Evolutionary conservation across 208 protist genomes (phyloP).

Genomic region (Balamuthia mandrillaris): DNA sequence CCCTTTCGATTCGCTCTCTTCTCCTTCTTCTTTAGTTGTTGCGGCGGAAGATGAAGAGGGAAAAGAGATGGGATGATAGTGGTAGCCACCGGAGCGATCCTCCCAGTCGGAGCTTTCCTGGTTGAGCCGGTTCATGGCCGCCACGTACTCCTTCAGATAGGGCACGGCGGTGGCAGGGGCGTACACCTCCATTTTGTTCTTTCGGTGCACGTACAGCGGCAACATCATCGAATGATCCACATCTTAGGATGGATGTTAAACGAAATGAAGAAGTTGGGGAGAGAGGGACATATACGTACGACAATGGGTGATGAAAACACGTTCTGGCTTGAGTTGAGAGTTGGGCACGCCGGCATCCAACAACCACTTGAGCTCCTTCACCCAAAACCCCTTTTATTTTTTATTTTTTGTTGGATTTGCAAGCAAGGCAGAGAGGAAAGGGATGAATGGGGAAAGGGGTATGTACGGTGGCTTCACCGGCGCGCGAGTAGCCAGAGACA

Average conservation of each 20-base stretch:
- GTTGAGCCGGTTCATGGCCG: not conserved
- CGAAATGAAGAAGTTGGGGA: not conserved
- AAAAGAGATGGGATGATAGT: too few species aligned
- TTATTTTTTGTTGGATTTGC: not conserved
- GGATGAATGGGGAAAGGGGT: not conserved
- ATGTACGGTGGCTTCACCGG: slow-evolving; percentile 15
- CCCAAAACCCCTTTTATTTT: not conserved
- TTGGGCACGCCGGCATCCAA: not conserved
- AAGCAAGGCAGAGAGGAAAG: not conserved
- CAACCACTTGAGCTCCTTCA: slow-evolving; percentile 3
- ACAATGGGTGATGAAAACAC: not conserved
- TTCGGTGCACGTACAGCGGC: not conserved
- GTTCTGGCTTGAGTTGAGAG: not conserved
- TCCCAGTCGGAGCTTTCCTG: not conserved
- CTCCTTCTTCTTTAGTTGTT: too few species aligned
- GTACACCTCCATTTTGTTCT: not conserved
- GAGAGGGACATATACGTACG: not conserved
- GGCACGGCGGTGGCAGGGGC: not conserved
- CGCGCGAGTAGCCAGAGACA: slow-evolving; percentile 10
- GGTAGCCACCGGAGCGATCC: not conserved
- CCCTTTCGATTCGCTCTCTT: too few species aligned
- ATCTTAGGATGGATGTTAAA: not conserved
- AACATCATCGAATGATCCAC: slow-evolving; percentile 12
- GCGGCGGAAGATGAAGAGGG: too few species aligned
- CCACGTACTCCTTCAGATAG: not conserved